Conservation (phyloP, 2,329 filamentous ascomycete species). For the Fusarium nelsonii region DNA sequence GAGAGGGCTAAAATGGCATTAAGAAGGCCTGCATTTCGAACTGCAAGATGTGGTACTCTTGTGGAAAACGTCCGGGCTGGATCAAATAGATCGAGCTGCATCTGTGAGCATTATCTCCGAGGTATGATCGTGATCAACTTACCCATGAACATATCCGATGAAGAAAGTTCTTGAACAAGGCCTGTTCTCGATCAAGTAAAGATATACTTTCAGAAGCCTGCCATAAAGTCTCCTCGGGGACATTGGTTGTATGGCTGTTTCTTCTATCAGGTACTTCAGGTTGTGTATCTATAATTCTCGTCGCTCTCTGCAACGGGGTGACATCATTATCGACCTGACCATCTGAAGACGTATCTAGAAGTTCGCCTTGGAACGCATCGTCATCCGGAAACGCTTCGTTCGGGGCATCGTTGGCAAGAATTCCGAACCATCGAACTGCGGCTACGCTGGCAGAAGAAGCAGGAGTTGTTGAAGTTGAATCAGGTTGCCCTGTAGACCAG, state of each 20-base stretch:
- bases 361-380: conserved; percentile 8
- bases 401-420: conserved; percentile 38
- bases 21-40: conserved; percentile 65
- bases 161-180: conserved; percentile 43
- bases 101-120: background rate
- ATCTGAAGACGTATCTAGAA: conserved; percentile 16
- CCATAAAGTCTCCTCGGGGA: conserved; percentile 40
- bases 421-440: conserved; percentile 46
- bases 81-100: conserved; percentile 45
- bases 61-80: conserved; percentile 41
- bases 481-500: conserved; percentile 22
- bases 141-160: conserved; percentile 46
- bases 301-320: conserved; percentile 33
- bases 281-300: conserved; percentile 39
- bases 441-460: conserved; percentile 43
- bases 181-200: conserved; percentile 41
- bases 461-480: conserved; percentile 41
- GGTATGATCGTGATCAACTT: background rate
- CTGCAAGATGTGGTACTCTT: conserved; percentile 39
- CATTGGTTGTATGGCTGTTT: rapidly evolving
- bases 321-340: conserved; percentile 19
- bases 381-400: conserved; percentile 1
- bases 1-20: conserved; percentile 69
- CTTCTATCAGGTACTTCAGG: background rate
- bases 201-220: conserved; percentile 38